Percentiles rank a stretch among this genome's conserved stretches.
Evolutionary conservation across 2,329 filamentous ascomycete genomes (phyloP).

Genomic region (Fusarium irregulare): DNA sequence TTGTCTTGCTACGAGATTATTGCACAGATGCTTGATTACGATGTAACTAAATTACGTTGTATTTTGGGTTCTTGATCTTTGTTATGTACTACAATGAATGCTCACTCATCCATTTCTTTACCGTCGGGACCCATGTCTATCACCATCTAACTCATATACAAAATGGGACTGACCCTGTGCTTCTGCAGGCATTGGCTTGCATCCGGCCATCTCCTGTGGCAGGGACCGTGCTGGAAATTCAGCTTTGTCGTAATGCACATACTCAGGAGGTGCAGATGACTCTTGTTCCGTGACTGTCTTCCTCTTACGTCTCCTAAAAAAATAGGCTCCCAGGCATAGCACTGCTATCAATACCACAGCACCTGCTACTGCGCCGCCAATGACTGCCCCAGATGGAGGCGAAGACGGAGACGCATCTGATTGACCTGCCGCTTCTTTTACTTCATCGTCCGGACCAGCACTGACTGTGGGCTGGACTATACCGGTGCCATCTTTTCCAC

Average conservation of each 20-base stretch:
- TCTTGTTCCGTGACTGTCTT: background rate
- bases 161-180: background rate
- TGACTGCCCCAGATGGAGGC: constrained; percentile 7
- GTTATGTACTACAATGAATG: background rate
- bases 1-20: too few species aligned
- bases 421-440: background rate
- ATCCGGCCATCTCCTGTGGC: background rate
- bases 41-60: background rate
- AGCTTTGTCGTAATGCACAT: background rate
- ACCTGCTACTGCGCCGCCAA: constrained; percentile 23
- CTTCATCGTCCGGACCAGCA: background rate
- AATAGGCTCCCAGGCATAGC: constrained; percentile 6
- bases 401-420: background rate
- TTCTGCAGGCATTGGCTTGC: background rate
- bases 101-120: background rate
- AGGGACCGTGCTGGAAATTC: background rate
- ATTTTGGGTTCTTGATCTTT: background rate
- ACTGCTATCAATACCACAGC: background rate
- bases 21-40: too few species aligned
- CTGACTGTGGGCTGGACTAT: constrained; percentile 25
- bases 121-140: too few species aligned
- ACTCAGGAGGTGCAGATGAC: background rate
- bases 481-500: constrained; percentile 11
- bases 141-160: constrained; percentile 28
- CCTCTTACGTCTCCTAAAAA: constrained; percentile 13